Base-by-base conservation (phyloP, 1,284 basidiomycete genomes). In the Austropuccinia psidii region DNA sequence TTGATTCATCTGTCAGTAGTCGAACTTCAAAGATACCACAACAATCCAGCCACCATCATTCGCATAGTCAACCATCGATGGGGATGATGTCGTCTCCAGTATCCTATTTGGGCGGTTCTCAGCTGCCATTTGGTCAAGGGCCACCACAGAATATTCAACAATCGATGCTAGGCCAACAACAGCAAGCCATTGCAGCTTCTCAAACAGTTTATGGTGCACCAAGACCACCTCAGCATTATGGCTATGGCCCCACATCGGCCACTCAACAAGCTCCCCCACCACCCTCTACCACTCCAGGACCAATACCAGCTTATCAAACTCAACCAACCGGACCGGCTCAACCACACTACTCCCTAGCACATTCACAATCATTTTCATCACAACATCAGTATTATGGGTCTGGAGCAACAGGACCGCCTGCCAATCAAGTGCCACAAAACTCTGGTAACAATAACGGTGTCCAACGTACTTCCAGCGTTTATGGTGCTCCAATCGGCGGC, bases 1-100 rank as follows among this genome's bases (percentile, higher is more conserved):
- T 88, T 27, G 86, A 89, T 76, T n/a, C 77, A 76, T 35, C 55
- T n/a, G 21, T 45, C 19, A 17, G 35, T 27, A n/a, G 19, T 7
- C 41, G 61, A 33, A 43, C 35, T 24, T 31, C 58, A 13, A 61
- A 41, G 33, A 21, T 61, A 17, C 33, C 33, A 41, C 54, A 33
- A 3, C 39, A 61, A 39, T 35, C 39, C 7, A 24, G 9, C 39
- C 69, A 52, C 50, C 58, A 50, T 50, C 58, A 52, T 31, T 62
- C 57, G n/a, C 69, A 73, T 47, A 61, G 68, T 24, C 68, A 60
- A 31, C 52, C 58, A 11, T 61, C 55, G 31, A 62, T 49, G 39
- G 8, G 39, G 21, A 70, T 69, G 55, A 47, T 66, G 50, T n/a
- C 58, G 11, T 55, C 64, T 4, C 58, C 75, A 37, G 73, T 41